Percentiles rank a stretch among this genome's conserved stretches.
Evolutionary conservation across 768 basidiomycete species (phyloP).

Genomic region (Xerocomus brunneocitrinus): DNA sequence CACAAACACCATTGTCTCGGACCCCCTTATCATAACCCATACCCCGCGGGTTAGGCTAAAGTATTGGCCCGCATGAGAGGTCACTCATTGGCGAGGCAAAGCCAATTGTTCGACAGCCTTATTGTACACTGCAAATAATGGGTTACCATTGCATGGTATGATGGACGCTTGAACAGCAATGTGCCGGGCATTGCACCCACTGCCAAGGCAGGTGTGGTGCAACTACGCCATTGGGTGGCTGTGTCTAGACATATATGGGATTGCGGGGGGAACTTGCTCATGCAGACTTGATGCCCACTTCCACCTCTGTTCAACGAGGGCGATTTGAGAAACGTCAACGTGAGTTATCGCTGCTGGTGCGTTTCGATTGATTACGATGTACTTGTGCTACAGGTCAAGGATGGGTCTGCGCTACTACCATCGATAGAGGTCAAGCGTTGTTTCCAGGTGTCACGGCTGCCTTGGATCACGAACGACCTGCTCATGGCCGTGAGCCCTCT

Average conservation of each 20-base stretch:
- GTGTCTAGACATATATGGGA: conserved; percentile 18
- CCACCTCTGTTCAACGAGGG: conserved; percentile 17
- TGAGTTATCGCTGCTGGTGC: conserved; percentile 3
- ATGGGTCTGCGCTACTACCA: conserved; percentile 29
- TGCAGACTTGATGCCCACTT: conserved; percentile 20
- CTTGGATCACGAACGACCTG: conserved; percentile 28
- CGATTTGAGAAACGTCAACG: conserved; percentile 20
- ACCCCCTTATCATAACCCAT: not conserved
- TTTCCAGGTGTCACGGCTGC: conserved; percentile 28
- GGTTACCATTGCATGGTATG: too few species aligned
- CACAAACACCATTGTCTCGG: too few species aligned
- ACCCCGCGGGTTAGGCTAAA: not conserved
- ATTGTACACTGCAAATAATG: too few species aligned
- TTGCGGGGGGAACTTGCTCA: conserved; percentile 7
- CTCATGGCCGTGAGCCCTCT: conserved; percentile 15
- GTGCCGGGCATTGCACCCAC: too few species aligned
- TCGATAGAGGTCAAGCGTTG: conserved; percentile 15
- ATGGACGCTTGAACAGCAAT: too few species aligned
- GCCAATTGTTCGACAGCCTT: not conserved
- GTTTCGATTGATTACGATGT: not conserved
- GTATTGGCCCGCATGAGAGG: not conserved
- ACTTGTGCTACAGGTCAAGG: conserved; percentile 25
- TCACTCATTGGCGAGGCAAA: too few species aligned
- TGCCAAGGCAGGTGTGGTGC: not conserved
- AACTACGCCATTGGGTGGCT: conserved; percentile 3